Evolutionary conservation across 371 early-diverging fungal species (phyloP).

Genomic region (Mortierella sp.): DNA sequence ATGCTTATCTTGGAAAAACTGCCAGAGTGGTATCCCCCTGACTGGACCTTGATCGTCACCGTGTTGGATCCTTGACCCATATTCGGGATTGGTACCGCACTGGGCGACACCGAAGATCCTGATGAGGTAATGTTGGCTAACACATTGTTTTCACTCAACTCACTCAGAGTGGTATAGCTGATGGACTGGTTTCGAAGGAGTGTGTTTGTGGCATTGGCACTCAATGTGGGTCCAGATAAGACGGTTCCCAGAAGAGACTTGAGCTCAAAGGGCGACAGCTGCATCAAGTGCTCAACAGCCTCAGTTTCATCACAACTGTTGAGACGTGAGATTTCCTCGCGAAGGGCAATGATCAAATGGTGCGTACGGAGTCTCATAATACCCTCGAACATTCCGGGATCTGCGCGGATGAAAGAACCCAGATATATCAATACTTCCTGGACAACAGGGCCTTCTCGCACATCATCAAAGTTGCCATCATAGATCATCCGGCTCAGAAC

Average conservation of each 20-base stretch:
- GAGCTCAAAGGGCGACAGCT: constrained; percentile 83
- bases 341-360: constrained; percentile 83
- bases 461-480: constrained; percentile 70
- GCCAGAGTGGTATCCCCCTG: constrained; percentile 80
- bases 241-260: constrained; percentile 80
- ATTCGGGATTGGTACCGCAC: constrained; percentile 32
- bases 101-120: constrained; percentile 21
- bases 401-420: constrained; percentile 78
- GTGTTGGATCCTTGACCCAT: constrained; percentile 23
- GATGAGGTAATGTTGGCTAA: constrained; percentile 28
- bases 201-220: constrained; percentile 57
- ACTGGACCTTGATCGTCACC: constrained; percentile 68
- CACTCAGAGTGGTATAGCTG: constrained; percentile 12
- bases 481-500: constrained; percentile 72
- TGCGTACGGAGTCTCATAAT: constrained; percentile 86
- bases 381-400: constrained; percentile 81
- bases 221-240: constrained; percentile 73
- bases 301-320: constrained; percentile 80
- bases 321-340: constrained; percentile 84
- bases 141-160: constrained; percentile 19
- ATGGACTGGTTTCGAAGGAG: constrained; percentile 60
- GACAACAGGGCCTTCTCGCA: constrained; percentile 86
- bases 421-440: constrained; percentile 87
- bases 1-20: constrained; percentile 78
- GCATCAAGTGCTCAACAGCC: constrained; percentile 84